Percentiles rank a stretch among this genome's conserved stretches.
Conservation (phyloP, 805 yeast genomes). For the Ogataea trehaloabstinens region DNA sequence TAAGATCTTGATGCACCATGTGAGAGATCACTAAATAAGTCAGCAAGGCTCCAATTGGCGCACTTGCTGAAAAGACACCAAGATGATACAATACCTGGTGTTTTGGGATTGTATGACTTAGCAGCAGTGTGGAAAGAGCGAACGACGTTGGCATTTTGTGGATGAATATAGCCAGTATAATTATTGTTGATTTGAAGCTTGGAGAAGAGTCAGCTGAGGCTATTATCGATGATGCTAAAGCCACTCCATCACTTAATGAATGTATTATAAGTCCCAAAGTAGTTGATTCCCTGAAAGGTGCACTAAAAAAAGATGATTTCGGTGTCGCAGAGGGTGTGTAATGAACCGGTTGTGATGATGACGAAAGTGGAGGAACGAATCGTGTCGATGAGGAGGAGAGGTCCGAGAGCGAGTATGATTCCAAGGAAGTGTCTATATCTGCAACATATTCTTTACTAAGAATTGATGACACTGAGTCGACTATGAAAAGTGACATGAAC, state of each 20-base stretch:
- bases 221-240: constrained; percentile 57
- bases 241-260: constrained; percentile 69
- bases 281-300: constrained; percentile 43
- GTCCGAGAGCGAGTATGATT: constrained; percentile 4
- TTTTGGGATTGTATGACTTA: constrained; percentile 33
- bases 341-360: constrained; percentile 5
- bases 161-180: constrained; percentile 59
- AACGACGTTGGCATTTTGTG: constrained; percentile 78
- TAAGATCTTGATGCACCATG: constrained; percentile 14
- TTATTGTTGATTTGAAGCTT: constrained; percentile 30
- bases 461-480: constrained; percentile 37
- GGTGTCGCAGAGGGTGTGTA: background rate
- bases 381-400: constrained; percentile 1
- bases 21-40: constrained; percentile 36
- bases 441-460: constrained; percentile 4
- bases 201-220: constrained; percentile 22
- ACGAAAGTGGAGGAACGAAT: constrained; percentile 5
- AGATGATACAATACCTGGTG: constrained; percentile 44
- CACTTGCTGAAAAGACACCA: constrained; percentile 51
- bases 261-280: constrained; percentile 66
- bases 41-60: constrained; percentile 58
- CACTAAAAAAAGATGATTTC: constrained; percentile 17
- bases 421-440: background rate
- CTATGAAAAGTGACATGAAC: constrained; percentile 48
- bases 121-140: constrained; percentile 57